phyloP scores from a whole-genome alignment of 495 filamentous ascomycete genomes.

The Podospora comata region DNA sequence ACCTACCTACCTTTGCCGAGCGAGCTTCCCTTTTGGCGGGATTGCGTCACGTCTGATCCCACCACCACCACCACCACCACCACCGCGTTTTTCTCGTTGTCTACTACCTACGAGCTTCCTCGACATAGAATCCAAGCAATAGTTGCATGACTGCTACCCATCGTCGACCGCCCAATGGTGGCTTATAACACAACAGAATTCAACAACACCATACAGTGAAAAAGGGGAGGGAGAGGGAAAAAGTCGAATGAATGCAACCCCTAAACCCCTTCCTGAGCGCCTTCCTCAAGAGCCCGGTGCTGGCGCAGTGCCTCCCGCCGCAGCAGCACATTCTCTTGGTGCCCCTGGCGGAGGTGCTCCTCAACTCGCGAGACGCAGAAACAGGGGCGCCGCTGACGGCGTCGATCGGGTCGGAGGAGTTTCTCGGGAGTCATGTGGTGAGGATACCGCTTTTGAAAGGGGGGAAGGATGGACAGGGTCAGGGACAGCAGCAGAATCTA shows the following conservation, averaged over 20 bases:
- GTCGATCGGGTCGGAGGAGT: constrained; percentile 84
- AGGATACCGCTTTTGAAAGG: constrained; percentile 66
- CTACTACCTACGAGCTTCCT: neutral
- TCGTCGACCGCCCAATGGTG: constrained; percentile 28
- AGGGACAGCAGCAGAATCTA: constrained; percentile 53
- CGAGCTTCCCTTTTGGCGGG: neutral
- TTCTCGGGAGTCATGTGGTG: constrained; percentile 93
- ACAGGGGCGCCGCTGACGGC: constrained; percentile 73
- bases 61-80: neutral
- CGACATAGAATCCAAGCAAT: neutral
- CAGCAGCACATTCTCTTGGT: constrained; percentile 94
- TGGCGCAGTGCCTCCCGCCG: constrained; percentile 86
- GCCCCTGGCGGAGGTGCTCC: constrained; percentile 85
- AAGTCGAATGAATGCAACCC: constrained; percentile 80
- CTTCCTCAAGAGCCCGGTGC: constrained; percentile 95
- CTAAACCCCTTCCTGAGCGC: constrained; percentile 97
- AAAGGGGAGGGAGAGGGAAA: constrained; percentile 25
- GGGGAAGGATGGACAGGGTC: constrained; percentile 54
- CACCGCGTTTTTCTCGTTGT: neutral
- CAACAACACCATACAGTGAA: constrained; percentile 12
- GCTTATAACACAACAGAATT: constrained; percentile 8
- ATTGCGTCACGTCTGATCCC: constrained; percentile 10
- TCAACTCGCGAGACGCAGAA: constrained; percentile 85
- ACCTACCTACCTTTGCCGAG: neutral
- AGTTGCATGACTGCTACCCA: constrained; percentile 17